A percentile compares a stretch with the other conserved stretches of the same genome.
These are phyloP conservation scores for Elsinoe fawcettii DNA, from an alignment of 2,329 filamentous ascomycete genomes.

Conservation along the genomic window DNA sequence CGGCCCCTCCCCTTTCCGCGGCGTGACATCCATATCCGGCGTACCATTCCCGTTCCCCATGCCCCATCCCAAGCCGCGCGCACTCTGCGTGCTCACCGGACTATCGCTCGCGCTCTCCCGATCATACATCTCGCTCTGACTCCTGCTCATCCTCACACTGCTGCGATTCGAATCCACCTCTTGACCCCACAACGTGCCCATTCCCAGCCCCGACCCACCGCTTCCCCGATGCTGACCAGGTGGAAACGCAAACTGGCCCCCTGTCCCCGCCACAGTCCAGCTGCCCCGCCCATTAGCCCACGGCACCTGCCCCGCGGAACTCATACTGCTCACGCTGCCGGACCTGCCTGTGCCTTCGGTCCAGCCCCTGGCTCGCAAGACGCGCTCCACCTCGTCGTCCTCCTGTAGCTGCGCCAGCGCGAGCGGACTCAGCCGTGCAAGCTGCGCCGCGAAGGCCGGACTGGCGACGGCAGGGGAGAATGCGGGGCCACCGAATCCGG, in stretches of 20 bases:
- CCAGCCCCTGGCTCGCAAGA: conserved; percentile 14
- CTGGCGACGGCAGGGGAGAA: conserved; percentile 9
- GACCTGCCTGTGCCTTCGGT: conserved; percentile 10
- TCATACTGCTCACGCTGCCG: conserved; percentile 16
- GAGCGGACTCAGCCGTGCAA: conserved; percentile 16
- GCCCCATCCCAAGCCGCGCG: background rate
- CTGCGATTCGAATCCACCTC: background rate
- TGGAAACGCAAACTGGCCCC: background rate
- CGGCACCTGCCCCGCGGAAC: conserved; percentile 2
- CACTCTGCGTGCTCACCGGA: conserved; percentile 14
- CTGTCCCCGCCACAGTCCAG: conserved; percentile 6
- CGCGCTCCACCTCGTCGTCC: conserved; percentile 18
- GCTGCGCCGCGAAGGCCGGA: conserved; percentile 13
- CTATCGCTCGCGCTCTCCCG: conserved; percentile 9
- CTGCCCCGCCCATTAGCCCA: conserved; percentile 3
- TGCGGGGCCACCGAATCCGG: background rate
- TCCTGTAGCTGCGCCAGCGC: conserved; percentile 16
- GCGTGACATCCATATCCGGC: conserved; percentile 20
- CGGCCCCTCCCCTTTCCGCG: conserved; percentile 16
- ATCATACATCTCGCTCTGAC: conserved; percentile 10
- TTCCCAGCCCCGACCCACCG: background rate
- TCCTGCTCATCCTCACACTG: conserved; percentile 7
- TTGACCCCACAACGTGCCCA: background rate
- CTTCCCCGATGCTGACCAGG: background rate
- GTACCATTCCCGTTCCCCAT: background rate